Base-by-base conservation (phyloP, 345 rosid genomes). In the Linum usitatissimum region DNA sequence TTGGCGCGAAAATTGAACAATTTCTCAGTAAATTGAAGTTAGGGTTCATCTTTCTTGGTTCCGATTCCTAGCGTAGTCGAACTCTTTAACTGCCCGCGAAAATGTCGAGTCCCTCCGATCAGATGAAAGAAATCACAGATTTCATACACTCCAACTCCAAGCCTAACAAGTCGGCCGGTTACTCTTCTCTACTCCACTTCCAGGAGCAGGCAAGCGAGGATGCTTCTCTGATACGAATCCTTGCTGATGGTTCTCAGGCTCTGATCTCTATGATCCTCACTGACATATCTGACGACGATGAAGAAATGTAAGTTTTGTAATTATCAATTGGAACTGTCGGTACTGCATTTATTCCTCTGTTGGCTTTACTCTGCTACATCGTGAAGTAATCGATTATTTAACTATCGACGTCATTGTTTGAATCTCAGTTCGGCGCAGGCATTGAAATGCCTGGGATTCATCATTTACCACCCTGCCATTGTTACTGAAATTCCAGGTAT, bases 401-500 rank as follows among this genome's bases (percentile, higher is more conserved):
- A 36, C 12, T 31, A 1, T 28, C 5, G 31, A 23, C 36, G 54
- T 45, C 51, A 18, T 55, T 63, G 14, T 45, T 57, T 60, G 23
- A 59, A 39, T 19, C 66, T 60, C 72, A 84, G 86, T 17, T 80
- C 86, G 49, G 76, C 78, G 17, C 83, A 63, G 81, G 85, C 85
- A 55, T 77, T 84, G 70, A 84, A 82, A 77, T 84, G 90, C 34
- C 59, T 78, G 66, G 83, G 86, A 13, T 80, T 82, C 70, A 73
- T 78, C 71, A 80, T 82, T 3, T 78, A 82, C 53, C 85, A 82
- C 68, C 80, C 82, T 6, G 63, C 73, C 19, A 62, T 79, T 55
- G 77, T 78, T 58, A 65, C 71, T 18, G 30, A 64, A n/a, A 42
- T 84, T 60, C 63, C 75, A 31, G 83, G 83, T 80, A 71, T 38